A percentile compares a stretch with the other conserved stretches of the same genome.
These are phyloP conservation scores for Penicillium odoratum DNA, from an alignment of 495 filamentous ascomycete genomes.

Conservation along the genomic window DNA sequence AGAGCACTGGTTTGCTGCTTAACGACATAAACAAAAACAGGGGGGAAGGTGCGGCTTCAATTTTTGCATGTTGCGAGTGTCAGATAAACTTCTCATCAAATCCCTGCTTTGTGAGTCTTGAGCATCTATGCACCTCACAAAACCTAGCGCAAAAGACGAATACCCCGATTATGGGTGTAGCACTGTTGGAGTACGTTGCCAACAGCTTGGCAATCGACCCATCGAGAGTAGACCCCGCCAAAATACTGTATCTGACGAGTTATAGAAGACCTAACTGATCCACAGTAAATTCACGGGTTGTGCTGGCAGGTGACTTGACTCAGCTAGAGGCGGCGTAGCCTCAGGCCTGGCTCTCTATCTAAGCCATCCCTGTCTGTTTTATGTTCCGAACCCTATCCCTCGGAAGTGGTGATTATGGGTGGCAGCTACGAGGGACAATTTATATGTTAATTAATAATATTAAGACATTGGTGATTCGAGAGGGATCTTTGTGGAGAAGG, in stretches of 20 bases:
- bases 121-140: background rate
- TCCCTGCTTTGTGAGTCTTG: background rate
- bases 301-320: background rate
- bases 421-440: too few relatives aligned
- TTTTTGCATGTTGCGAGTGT: background rate
- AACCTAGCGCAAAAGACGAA: background rate
- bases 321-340: background rate
- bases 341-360: background rate
- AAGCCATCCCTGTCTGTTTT: background rate
- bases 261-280: too few relatives aligned
- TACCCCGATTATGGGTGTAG: background rate
- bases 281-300: background rate
- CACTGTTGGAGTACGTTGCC: background rate
- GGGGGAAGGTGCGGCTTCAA: background rate
- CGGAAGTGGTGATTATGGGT: too few relatives aligned
- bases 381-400: background rate
- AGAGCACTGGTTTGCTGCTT: too few relatives aligned
- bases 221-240: background rate
- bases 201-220: background rate
- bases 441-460: too few relatives aligned
- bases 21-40: background rate
- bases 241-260: too few relatives aligned
- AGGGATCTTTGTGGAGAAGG: too few relatives aligned
- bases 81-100: background rate
- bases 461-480: too few relatives aligned